Evolutionary conservation across 2,329 filamentous ascomycete species (phyloP).

Genomic region (Phoma sp.): DNA sequence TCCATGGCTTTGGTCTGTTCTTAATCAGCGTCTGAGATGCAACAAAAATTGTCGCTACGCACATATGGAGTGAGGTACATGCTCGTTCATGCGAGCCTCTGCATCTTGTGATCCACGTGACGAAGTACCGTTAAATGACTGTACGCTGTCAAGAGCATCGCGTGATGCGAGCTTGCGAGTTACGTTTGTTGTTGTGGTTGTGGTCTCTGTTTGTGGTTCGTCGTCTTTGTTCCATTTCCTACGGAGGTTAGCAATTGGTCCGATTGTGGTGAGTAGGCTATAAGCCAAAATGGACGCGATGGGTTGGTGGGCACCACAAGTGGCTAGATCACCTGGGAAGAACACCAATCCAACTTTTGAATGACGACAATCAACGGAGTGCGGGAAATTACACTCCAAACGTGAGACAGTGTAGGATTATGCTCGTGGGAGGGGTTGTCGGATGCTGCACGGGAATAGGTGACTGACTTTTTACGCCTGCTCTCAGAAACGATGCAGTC

Average conservation of each 20-base stretch:
- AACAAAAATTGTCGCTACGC: conserved; percentile 42
- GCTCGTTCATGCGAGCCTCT: conserved; percentile 60
- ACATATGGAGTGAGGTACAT: conserved; percentile 72
- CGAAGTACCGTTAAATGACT: conserved; percentile 38
- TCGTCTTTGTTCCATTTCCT: conserved; percentile 56
- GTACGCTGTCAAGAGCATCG: conserved; percentile 47
- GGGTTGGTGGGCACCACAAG: conserved; percentile 24
- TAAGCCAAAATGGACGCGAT: conserved; percentile 19
- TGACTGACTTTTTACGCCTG: conserved; percentile 81
- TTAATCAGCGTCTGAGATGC: neutral
- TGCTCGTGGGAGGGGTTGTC: conserved; percentile 25
- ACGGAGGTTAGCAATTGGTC: conserved; percentile 30
- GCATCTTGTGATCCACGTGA: conserved; percentile 53
- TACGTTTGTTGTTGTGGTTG: conserved; percentile 28
- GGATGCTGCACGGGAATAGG: conserved; percentile 30
- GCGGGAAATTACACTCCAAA: conserved; percentile 1
- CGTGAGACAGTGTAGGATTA: conserved; percentile 1
- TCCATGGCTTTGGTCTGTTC: conserved; percentile 58
- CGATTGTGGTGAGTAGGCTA: conserved; percentile 12
- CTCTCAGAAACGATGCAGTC: conserved; percentile 75
- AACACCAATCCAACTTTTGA: conserved; percentile 21
- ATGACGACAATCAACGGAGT: conserved; percentile 33
- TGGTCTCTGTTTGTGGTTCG: conserved; percentile 38
- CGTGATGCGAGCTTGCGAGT: conserved; percentile 51
- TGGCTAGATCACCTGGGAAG: conserved; percentile 30